phyloP scores from a whole-genome alignment of 2,329 filamentous ascomycete genomes.

The Fusarium temperatum region DNA sequence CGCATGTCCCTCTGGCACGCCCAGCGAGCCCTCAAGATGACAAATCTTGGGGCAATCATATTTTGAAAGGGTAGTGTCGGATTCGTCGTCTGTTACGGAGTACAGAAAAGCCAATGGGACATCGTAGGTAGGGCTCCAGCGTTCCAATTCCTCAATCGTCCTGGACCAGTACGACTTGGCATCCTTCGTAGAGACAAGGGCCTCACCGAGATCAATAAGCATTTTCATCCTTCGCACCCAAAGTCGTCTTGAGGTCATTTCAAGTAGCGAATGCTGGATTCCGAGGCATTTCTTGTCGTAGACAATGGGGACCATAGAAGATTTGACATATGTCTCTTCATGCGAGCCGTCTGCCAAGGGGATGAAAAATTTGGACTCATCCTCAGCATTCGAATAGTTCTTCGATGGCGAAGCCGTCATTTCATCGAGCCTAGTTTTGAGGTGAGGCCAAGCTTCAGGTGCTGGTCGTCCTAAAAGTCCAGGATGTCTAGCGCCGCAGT shows the following conservation, averaged over 20 bases:
- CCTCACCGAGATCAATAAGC: conserved; percentile 58
- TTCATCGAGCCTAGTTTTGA: conserved; percentile 51
- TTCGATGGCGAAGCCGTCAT: conserved; percentile 41
- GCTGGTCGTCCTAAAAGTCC: conserved; percentile 68
- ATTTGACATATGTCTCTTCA: conserved; percentile 60
- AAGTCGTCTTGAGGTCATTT: conserved; percentile 57
- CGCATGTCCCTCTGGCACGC: conserved; percentile 54
- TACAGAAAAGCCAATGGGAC: conserved; percentile 62
- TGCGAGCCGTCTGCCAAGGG: conserved; percentile 51
- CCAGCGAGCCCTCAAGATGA: conserved; percentile 56
- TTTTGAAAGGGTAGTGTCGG: conserved; percentile 36
- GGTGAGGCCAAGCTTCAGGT: conserved; percentile 68
- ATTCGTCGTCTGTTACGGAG: conserved; percentile 54
- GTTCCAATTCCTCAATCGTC: conserved; percentile 54
- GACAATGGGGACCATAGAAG: conserved; percentile 58
- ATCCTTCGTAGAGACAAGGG: conserved; percentile 53
- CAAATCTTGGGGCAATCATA: conserved; percentile 50
- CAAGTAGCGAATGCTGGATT: conserved; percentile 58
- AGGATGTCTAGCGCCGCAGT: conserved; percentile 73
- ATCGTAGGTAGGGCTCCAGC: conserved; percentile 57
- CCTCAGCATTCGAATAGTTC: conserved; percentile 50
- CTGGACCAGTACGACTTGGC: conserved; percentile 59
- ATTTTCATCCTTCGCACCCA: conserved; percentile 61
- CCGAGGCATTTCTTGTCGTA: conserved; percentile 55
- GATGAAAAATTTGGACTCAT: conserved; percentile 58